Conservation (phyloP, 1,284 basidiomycete genomes). For the Papiliotrema terrestris region DNA sequence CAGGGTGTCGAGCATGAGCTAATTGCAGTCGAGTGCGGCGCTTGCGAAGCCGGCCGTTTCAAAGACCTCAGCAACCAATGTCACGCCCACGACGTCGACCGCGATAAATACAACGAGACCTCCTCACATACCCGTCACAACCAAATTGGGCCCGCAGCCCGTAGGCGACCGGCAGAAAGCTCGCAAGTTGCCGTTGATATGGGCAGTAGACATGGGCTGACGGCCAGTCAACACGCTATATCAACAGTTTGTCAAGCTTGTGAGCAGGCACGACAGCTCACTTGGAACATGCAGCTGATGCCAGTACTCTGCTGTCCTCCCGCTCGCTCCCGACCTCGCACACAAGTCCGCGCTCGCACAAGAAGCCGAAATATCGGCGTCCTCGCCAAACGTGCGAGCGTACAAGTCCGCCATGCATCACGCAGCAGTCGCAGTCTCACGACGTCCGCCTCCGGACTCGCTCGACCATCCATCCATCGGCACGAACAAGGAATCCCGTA, state of each 20-base stretch:
- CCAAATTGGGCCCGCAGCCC: slow-evolving; percentile 29
- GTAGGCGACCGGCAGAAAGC: slow-evolving; percentile 38
- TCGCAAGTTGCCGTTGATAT: slow-evolving; percentile 15
- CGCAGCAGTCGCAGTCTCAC: slow-evolving; percentile 47
- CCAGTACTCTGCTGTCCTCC: slow-evolving; percentile 33
- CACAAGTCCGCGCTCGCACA: slow-evolving; percentile 33
- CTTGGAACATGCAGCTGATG: background rate
- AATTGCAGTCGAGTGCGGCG: too few species aligned
- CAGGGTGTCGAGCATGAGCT: too few species aligned
- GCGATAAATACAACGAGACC: slow-evolving; percentile 3
- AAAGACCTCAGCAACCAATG: too few species aligned
- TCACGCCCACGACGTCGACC: background rate
- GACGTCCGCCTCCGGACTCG: slow-evolving; percentile 61
- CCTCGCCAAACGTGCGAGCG: slow-evolving; percentile 32
- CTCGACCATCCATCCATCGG: slow-evolving; percentile 71
- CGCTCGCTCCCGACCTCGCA: slow-evolving; percentile 31
- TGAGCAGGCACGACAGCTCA: too few species aligned
- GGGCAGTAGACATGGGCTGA: background rate
- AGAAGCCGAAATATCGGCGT: slow-evolving; percentile 35
- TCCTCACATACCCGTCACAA: slow-evolving; percentile 19
- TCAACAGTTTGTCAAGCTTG: slow-evolving; percentile 39
- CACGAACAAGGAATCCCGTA: slow-evolving; percentile 64
- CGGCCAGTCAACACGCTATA: slow-evolving; percentile 33
- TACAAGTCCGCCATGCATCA: slow-evolving; percentile 47
- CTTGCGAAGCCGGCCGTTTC: too few species aligned